Evolutionary conservation across 768 basidiomycete genomes (phyloP), one percentile per base, ranked within the genome.

Genomic region (Daedalea quercina): DNA sequence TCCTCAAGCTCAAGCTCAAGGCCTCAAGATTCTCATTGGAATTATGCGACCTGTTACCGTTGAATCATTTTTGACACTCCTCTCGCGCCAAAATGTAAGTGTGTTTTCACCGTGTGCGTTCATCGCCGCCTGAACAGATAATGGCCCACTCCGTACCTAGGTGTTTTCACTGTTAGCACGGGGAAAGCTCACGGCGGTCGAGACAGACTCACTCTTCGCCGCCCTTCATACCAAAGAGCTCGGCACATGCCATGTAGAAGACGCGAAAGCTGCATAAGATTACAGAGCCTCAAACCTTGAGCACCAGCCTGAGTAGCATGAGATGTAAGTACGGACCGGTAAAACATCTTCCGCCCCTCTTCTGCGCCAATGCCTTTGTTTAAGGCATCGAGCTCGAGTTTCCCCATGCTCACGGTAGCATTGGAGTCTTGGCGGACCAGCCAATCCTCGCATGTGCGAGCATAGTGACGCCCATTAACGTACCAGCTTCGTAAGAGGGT

Each of bases 231-330:
- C 70, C 78, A 63, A 87, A 89, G 46, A 87, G 70, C 62, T 87
- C 85, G 1, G 81, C 80, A 58, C 82, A 84, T 9, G 84, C 82
- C 65, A 87, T 75, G 62, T 83, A 87, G 65, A 87, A 87, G 11
- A 86, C 81, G 15, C 84, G 71, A 64, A 85, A 85, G 55, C 82
- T 80, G 53, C 3, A 25, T 12, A 31, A 6, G 11, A 11, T 31
- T 6, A 40, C 25, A 26, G 20, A 37, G 26, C 19, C 17, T 15
- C 11, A 20, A 15, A 46, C 37, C 15, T 12, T 1, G 11, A 3
- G 6, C 8, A 13, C 1, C 8, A 26, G 24, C 22, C 33, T 15
- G 46, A 15, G 13, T 35, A 24, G 35, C 25, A 37, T 31, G 9
- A 47, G 28, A 28, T 7, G 31, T 3, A 24, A 9, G 9, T 24